Percentiles rank a stretch among this genome's conserved stretches.
phyloP scores from a whole-genome alignment of 495 filamentous ascomycete species.

The Daldinia concentrica region DNA sequence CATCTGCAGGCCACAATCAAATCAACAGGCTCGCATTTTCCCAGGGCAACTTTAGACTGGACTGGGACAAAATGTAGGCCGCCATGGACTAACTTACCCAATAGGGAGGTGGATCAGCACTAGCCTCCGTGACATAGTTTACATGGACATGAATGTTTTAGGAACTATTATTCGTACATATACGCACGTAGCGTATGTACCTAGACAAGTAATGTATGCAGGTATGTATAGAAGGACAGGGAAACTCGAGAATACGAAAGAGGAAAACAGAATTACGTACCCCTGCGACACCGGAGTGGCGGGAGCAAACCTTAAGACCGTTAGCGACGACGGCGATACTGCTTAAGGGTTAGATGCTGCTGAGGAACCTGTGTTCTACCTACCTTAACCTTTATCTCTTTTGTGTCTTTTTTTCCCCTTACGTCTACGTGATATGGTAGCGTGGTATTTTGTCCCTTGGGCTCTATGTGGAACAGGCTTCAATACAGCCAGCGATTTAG shows the following conservation, averaged over 20 bases:
- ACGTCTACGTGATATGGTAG: no score
- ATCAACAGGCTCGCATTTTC: background rate
- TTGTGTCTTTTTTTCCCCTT: no score
- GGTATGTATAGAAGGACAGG: background rate
- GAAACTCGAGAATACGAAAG: background rate
- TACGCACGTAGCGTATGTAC: background rate
- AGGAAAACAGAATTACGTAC: constrained; percentile 3
- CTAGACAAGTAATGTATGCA: background rate
- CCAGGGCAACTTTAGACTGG: background rate
- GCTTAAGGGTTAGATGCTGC: background rate
- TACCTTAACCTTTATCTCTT: no score
- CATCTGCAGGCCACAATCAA: background rate
- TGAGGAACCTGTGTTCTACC: background rate
- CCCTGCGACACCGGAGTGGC: constrained; percentile 11
- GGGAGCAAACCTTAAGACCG: background rate
- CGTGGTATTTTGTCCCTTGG: no score
- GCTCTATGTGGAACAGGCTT: no score
- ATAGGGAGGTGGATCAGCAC: background rate
- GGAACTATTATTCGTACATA: constrained; percentile 6
- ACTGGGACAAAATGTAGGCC: background rate
- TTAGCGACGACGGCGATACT: background rate
- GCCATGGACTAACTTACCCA: background rate
- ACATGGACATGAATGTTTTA: background rate
- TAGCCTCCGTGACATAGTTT: background rate
- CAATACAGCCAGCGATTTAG: no score